These are phyloP conservation scores for Sporothrix euskadiensis DNA, from an alignment of 2,329 filamentous ascomycete genomes.

Conservation along the genomic window DNA sequence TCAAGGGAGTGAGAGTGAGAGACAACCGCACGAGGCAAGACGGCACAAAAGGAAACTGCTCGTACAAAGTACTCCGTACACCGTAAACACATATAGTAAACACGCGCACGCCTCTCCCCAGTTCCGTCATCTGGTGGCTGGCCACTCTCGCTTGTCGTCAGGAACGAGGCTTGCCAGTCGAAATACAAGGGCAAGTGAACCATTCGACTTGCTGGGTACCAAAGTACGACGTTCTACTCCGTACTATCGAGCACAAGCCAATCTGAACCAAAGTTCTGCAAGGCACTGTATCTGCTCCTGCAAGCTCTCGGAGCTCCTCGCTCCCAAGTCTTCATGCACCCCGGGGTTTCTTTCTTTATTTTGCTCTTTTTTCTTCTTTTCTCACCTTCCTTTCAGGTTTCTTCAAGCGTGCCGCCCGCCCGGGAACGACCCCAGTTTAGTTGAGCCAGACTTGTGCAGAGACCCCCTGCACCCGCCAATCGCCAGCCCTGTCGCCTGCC, in stretches of 20 bases:
- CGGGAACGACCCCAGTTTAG: neutral
- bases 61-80: no score
- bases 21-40: neutral
- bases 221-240: no score
- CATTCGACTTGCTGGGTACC: neutral
- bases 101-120: neutral
- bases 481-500: constrained; percentile 10
- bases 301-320: neutral
- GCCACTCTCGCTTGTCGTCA: constrained; percentile 16
- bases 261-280: constrained; percentile 8
- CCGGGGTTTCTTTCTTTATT: neutral
- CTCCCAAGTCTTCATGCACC: neutral
- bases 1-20: neutral
- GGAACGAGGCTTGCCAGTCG: neutral
- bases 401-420: constrained; percentile 20
- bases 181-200: neutral
- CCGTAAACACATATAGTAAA: neutral
- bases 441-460: neutral
- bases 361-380: neutral
- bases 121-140: neutral
- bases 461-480: constrained; percentile 25
- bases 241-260: neutral
- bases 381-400: neutral
- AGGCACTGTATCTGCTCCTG: neutral
- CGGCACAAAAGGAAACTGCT: neutral